A percentile compares a stretch with the other conserved stretches of the same genome.
Conservation (phyloP, 192 early-diverging fungal species). For the Coemansia guatemalensis region DNA sequence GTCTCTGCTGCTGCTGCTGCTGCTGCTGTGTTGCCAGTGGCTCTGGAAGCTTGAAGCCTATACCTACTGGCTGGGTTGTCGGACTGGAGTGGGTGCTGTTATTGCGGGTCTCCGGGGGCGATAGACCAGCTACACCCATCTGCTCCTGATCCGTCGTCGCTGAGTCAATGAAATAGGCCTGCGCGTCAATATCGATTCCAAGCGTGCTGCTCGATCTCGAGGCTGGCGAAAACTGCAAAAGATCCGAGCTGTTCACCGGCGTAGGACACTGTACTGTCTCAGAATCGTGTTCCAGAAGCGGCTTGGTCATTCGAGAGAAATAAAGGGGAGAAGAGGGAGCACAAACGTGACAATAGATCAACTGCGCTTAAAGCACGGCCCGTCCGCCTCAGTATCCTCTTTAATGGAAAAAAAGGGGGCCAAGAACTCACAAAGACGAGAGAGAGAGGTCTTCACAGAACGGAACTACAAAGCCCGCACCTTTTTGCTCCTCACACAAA, state of each 20-base stretch:
- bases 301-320: conserved; percentile 2
- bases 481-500: neutral
- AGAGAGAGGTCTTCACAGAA: conserved; percentile 6
- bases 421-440: neutral
- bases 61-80: conserved; percentile 8
- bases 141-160: conserved; percentile 6
- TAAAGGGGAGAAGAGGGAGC: neutral
- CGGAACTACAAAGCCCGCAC: conserved; percentile 1
- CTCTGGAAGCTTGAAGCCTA: neutral
- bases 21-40: neutral
- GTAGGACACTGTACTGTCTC: conserved; percentile 7
- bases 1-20: conserved; percentile 12
- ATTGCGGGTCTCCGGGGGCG: conserved; percentile 24
- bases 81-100: conserved; percentile 40
- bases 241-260: conserved; percentile 1
- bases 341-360: conserved; percentile 1
- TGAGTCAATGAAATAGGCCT: conserved; percentile 2
- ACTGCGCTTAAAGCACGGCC: neutral
- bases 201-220: conserved; percentile 12
- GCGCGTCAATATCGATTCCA: conserved; percentile 10
- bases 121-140: conserved; percentile 19
- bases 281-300: neutral
- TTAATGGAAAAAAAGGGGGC: neutral
- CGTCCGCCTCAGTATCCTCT: neutral
- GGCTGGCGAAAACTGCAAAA: conserved; percentile 1